Base-by-base conservation (phyloP, 2,329 filamentous ascomycete species). In the Clarireedia homoeocarpa region DNA sequence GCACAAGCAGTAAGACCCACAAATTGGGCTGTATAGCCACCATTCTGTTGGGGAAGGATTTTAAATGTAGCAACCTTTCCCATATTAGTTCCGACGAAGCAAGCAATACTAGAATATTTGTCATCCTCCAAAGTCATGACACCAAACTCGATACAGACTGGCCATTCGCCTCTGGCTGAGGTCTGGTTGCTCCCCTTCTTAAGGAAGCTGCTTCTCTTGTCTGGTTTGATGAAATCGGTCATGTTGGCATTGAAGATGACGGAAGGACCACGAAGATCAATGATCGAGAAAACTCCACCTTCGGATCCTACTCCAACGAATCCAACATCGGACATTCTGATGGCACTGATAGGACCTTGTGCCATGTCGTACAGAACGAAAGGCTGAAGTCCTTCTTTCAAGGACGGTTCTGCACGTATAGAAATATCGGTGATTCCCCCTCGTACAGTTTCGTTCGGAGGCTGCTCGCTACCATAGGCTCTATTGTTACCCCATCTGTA, bases 91-190 rank as follows among this genome's bases (percentile, higher is more conserved):
- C 94, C 94, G 2, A 95, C 88, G 63, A 97, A 95, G 62, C 94
- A 88, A 57, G 86, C 83, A 56, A 99, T 95, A 66, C 91, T 96
- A 1, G 94, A 97, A 69, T 95, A 99, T 61, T 89, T 84, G 67
- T 97, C 92, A n/a, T 86, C 88, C 45, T 97, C 94, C 4, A 96
- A 74, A 3, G 88, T 95, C 84, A 99, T 86, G 48, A 96, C 89
- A 53, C 89, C 90, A 73, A 97, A 99, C 67, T 96, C 89, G 27
- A 97, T 83, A 30, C 76, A 79, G 0, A 89, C 90, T 0, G 89
- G 84, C 81, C 85, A 95, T 66, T 96, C 91, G 3, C 75, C 68
- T 52, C 77, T 75, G 1, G 74, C 68, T 4, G 75, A 24, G 75
- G 71, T 51, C 71, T 74, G 55, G 27, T 76, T 79, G 56, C 77